Percentiles rank a stretch among this genome's conserved stretches.
Conservation (phyloP, 2,329 filamentous ascomycete genomes). For the Monilinia aucupariae region DNA sequence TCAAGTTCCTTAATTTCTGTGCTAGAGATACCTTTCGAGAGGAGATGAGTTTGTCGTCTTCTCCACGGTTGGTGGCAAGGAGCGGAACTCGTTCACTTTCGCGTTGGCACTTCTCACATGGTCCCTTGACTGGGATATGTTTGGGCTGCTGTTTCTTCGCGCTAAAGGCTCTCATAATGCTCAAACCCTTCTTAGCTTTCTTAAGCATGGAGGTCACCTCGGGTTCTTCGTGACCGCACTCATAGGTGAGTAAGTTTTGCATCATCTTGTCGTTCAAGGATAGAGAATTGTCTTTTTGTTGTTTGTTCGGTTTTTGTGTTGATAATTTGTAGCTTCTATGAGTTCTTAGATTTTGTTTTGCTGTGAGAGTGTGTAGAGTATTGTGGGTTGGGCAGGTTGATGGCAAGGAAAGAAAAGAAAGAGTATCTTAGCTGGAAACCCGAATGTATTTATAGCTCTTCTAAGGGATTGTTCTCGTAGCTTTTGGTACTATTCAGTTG, state of each 20-base stretch:
- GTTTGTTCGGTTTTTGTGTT: not conserved
- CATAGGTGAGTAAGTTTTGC: not conserved
- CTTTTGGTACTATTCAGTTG: not conserved
- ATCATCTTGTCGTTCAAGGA: not conserved
- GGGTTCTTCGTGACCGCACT: not conserved
- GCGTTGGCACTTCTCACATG: not conserved
- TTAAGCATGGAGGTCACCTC: not conserved
- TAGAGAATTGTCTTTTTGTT: not conserved
- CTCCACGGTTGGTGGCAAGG: too few species aligned
- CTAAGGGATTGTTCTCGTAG: not conserved
- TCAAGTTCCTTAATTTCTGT: too few species aligned
- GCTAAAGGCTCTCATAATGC: not conserved
- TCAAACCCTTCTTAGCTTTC: not conserved
- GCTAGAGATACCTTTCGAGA: too few species aligned
- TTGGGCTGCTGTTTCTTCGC: not conserved
- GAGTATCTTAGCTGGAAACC: not conserved
- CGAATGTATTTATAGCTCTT: not conserved
- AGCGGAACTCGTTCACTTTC: too few species aligned
- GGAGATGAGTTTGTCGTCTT: too few species aligned
- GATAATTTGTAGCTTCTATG: not conserved
- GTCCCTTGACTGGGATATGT: not conserved
- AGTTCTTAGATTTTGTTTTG: not conserved
- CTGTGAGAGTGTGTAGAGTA: not conserved
- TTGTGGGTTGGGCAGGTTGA: not conserved
- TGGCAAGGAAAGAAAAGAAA: not conserved